Evolutionary conservation across 345 rosid species (phyloP).

Genomic region (Nephelium lappaceum): DNA sequence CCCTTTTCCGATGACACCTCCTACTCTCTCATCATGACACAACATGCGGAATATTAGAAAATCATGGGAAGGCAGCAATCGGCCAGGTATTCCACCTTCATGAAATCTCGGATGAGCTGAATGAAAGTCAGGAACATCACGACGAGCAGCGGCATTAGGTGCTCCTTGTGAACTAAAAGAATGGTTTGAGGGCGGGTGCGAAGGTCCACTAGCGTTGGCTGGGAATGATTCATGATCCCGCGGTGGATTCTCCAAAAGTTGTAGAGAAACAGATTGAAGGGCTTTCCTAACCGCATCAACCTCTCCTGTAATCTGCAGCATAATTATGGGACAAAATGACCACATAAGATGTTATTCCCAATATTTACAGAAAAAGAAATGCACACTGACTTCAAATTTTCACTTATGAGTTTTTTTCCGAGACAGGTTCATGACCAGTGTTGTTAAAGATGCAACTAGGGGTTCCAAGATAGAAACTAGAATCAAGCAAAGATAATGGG

Average conservation of each 20-base stretch:
- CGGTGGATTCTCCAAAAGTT: conserved; percentile 55
- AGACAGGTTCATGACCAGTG: neutral
- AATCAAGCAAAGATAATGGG: neutral
- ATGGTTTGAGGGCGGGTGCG: conserved; percentile 37
- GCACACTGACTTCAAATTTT: neutral
- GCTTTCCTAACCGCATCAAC: conserved; percentile 66
- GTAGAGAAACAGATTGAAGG: conserved; percentile 54
- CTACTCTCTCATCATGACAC: conserved; percentile 62
- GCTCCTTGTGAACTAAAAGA: conserved; percentile 49
- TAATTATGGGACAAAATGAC: neutral
- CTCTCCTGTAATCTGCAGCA: conserved; percentile 64
- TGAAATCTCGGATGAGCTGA: conserved; percentile 31
- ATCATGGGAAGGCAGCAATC: conserved; percentile 47
- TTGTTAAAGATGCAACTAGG: neutral
- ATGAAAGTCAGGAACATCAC: conserved; percentile 36
- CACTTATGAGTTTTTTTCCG: neutral
- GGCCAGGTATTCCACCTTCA: conserved; percentile 43
- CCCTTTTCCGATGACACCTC: conserved; percentile 78
- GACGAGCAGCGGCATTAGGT: conserved; percentile 37
- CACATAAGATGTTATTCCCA: neutral
- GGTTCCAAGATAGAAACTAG: neutral
- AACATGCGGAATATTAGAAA: conserved; percentile 57
- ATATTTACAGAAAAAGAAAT: neutral
- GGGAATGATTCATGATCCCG: conserved; percentile 44
- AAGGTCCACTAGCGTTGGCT: conserved; percentile 39